These are phyloP conservation scores for Ceratobasidium sp. DNA, from an alignment of 1,284 basidiomycete species.

Conservation along the genomic window DNA sequence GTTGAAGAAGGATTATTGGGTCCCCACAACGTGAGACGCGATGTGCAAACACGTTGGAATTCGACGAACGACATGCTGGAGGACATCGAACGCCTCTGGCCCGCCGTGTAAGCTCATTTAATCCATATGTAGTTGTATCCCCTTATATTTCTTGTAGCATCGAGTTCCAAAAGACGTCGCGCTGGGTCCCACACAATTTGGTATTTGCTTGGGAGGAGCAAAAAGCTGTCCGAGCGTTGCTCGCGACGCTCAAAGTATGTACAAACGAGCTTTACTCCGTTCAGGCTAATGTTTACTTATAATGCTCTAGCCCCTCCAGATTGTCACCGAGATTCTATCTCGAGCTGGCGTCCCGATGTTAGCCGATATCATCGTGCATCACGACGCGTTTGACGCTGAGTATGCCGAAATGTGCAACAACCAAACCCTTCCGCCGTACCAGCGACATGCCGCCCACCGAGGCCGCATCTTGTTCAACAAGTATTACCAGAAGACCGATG, in stretches of 20 bases:
- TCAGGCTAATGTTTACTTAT: too few species aligned
- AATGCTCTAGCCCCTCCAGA: neutral
- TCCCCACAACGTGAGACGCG: neutral
- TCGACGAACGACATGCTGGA: neutral
- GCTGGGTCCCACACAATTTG: too few species aligned
- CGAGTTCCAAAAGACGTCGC: too few species aligned
- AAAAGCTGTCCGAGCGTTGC: too few species aligned
- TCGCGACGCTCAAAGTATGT: too few species aligned
- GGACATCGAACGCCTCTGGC: neutral
- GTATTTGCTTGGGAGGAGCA: too few species aligned
- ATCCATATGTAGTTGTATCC: too few species aligned
- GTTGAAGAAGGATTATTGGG: neutral
- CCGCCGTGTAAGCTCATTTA: too few species aligned
- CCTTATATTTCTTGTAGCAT: too few species aligned
- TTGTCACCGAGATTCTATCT: neutral
- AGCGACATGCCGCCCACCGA: neutral
- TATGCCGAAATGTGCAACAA: neutral
- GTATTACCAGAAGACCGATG: constrained; percentile 3
- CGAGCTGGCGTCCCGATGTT: neutral
- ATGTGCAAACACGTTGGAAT: constrained; percentile 4
- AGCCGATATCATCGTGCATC: neutral
- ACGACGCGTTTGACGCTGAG: neutral
- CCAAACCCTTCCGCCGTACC: neutral
- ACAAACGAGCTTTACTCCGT: too few species aligned
- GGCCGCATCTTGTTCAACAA: neutral